Percentiles rank a stretch among this genome's conserved stretches.
Conservation (phyloP, 176 grass and related monocot genomes). For the Raddia distichophylla region DNA sequence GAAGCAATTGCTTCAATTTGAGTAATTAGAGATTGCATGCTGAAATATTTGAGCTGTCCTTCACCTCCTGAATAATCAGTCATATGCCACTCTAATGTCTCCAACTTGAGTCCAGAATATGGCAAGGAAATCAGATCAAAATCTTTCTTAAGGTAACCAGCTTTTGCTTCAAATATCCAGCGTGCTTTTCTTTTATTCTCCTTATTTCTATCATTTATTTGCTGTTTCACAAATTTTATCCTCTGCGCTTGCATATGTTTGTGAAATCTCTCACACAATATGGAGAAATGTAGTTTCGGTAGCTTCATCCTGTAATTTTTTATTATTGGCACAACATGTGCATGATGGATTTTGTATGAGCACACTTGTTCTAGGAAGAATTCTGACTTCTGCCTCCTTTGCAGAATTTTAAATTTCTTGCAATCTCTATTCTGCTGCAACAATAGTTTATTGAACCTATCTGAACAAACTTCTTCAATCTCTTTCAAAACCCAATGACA, state of each 20-base stretch:
- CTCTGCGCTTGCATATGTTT: slow-evolving; percentile 55
- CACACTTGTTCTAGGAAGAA: slow-evolving; percentile 35
- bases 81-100: slow-evolving; percentile 46
- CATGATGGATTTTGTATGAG: slow-evolving; percentile 32
- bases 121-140: slow-evolving; percentile 55
- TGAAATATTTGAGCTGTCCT: slow-evolving; percentile 39
- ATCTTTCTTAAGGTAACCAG: slow-evolving; percentile 64
- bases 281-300: slow-evolving; percentile 46
- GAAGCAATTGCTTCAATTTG: slow-evolving; percentile 51
- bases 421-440: slow-evolving; percentile 52
- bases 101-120: slow-evolving; percentile 46
- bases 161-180: slow-evolving; percentile 66
- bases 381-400: slow-evolving; percentile 33
- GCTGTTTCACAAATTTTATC: slow-evolving; percentile 47
- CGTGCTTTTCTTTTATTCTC: slow-evolving; percentile 52
- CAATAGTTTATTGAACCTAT: slow-evolving; percentile 52
- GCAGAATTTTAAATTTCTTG: slow-evolving; percentile 50
- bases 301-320: slow-evolving; percentile 42
- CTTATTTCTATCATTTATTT: slow-evolving; percentile 69
- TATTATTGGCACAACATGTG: slow-evolving; percentile 35
- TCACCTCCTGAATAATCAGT: slow-evolving; percentile 38
- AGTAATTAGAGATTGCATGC: slow-evolving; percentile 49
- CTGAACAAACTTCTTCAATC: slow-evolving; percentile 57
- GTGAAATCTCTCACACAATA: slow-evolving; percentile 39
- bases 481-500: slow-evolving; percentile 15